Evolutionary conservation across 441 rosid genomes (phyloP), one percentile per base, ranked within the genome.

Genomic region (Iberis amara): DNA sequence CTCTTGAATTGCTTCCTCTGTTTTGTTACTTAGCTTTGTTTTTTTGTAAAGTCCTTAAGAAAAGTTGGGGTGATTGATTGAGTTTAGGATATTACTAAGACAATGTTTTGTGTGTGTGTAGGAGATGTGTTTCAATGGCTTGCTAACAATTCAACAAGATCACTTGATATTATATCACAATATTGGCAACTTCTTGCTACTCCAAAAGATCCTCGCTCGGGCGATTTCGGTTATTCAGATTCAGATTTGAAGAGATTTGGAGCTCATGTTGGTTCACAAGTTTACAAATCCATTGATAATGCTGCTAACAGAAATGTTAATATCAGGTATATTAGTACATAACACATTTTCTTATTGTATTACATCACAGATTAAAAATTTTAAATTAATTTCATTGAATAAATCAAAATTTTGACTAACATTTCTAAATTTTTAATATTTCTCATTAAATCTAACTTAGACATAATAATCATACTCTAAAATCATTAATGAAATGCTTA

Each of bases 81-180:
- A 18, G 21, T 18, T 18, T 18, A 18, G 21, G 21, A 18, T 18
- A 18, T 18, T 18, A 18, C 21, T 1, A 18, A 18, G 21, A 18
- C 21, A 18, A 50, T 38, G 42, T 21, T 47, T 46, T 31, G 35
- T 31, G 8, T 11, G 32, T 11, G 59, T 50, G 43, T 4, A 85
- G 95, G 80, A 6, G 89, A 90, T 70, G 97, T 86, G 70, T 66
- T 86, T 9, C 79, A 65, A 62, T 84, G 94, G 97, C 33, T 86
- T 69, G 91, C 88, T 12, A 76, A 79, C 5, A 90, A 86, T 67
- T 75, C 94, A 1, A 80, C 82, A 11, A 66, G 59, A 59, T 68
- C 65, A 49, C 73, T 90, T 14, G 94, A 90, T 67, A 65, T 90
- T 51, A 90, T 90, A 55, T 86, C 89, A 37, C 96, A 90, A 66